Evolutionary conservation across 1,284 basidiomycete genomes (phyloP).

Genomic region (Cryptococcus sp.): DNA sequence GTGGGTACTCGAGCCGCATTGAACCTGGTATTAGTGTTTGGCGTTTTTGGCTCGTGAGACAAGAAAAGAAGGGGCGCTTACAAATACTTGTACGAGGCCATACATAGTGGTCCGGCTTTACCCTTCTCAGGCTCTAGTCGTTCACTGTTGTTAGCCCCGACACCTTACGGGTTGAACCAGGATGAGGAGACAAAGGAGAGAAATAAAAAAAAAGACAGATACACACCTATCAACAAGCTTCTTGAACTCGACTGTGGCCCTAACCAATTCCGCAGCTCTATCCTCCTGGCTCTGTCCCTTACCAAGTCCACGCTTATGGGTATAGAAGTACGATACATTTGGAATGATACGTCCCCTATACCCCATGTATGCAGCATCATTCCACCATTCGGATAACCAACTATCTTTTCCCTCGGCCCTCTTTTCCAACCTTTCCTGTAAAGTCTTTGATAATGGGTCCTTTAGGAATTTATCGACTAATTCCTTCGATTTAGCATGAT

Average conservation of each 20-base stretch:
- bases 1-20: slow-evolving; percentile 83
- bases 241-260: slow-evolving; percentile 78
- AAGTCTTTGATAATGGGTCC: slow-evolving; percentile 64
- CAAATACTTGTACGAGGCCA: slow-evolving; percentile 93
- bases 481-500: slow-evolving; percentile 59
- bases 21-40: slow-evolving; percentile 56
- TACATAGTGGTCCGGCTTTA: slow-evolving; percentile 76
- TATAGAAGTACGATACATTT: slow-evolving; percentile 92
- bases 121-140: slow-evolving; percentile 86
- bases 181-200: background rate
- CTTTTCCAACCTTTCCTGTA: slow-evolving; percentile 75
- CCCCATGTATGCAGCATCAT: slow-evolving; percentile 68
- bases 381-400: slow-evolving; percentile 99
- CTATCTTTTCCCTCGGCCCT: slow-evolving; percentile 62
- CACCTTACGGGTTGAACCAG: too few relatives aligned
- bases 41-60: background rate
- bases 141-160: slow-evolving; percentile 52
- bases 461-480: slow-evolving; percentile 66
- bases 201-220: background rate
- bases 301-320: slow-evolving; percentile 68
- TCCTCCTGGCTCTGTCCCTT: slow-evolving; percentile 57
- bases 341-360: slow-evolving; percentile 77
- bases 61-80: slow-evolving; percentile 49
- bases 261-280: slow-evolving; percentile 74
- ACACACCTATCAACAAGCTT: slow-evolving; percentile 71